These are phyloP conservation scores for Hippophae tibetana DNA, from an alignment of 306 rosid species.

Conservation along the genomic window DNA sequence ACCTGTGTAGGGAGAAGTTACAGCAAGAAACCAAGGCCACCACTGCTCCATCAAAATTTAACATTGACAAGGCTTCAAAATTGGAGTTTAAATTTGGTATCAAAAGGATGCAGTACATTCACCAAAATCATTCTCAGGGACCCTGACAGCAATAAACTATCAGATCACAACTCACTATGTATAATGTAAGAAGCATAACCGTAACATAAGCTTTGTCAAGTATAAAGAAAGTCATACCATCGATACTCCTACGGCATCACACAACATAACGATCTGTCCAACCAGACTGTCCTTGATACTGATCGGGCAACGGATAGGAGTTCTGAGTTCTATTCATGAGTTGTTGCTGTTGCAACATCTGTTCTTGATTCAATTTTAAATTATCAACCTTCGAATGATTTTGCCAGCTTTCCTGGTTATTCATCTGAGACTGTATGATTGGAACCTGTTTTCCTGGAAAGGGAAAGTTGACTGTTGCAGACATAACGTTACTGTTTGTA, in stretches of 20 bases:
- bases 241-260: constrained; percentile 58
- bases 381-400: constrained; percentile 52
- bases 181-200: background rate
- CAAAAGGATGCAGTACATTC: constrained; percentile 49
- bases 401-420: constrained; percentile 59
- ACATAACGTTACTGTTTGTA: constrained; percentile 36
- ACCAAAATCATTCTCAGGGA: constrained; percentile 55
- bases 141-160: constrained; percentile 28
- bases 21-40: constrained; percentile 78
- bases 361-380: constrained; percentile 58
- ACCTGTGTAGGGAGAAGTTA: constrained; percentile 66
- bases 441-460: constrained; percentile 86
- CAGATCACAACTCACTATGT: constrained; percentile 2
- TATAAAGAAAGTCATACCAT: constrained; percentile 43
- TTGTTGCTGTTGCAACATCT: constrained; percentile 38
- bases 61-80: constrained; percentile 58
- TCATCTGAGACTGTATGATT: constrained; percentile 37
- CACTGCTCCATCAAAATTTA: constrained; percentile 54
- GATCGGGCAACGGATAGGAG: constrained; percentile 56
- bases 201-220: background rate
- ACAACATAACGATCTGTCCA: constrained; percentile 77
- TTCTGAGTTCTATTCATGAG: constrained; percentile 54
- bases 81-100: constrained; percentile 50
- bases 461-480: constrained; percentile 56
- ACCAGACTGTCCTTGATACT: constrained; percentile 75